Evolutionary conservation across 164 flowering plant species (phyloP).

Genomic region (Vitis cinerea): DNA sequence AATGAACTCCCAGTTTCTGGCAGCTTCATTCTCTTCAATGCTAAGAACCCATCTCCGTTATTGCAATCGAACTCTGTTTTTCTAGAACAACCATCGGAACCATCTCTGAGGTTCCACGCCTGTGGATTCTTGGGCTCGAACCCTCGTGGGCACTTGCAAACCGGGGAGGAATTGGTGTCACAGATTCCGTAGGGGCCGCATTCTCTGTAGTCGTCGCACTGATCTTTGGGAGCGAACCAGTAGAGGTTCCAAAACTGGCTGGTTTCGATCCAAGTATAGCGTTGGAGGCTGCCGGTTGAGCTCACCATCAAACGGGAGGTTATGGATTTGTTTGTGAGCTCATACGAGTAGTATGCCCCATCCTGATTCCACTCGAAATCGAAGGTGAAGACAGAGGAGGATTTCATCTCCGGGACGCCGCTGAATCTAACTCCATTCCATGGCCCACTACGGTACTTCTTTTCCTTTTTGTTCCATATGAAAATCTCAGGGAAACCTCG

Average conservation of each 20-base stretch:
- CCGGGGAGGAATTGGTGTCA: slow-evolving; percentile 30
- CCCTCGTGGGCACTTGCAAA: slow-evolving; percentile 41
- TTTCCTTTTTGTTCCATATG: background rate
- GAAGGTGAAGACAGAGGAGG: slow-evolving; percentile 24
- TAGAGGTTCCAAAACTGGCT: slow-evolving; percentile 22
- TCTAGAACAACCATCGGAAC: slow-evolving; percentile 47
- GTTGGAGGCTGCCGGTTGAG: slow-evolving; percentile 22
- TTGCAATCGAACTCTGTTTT: slow-evolving; percentile 21
- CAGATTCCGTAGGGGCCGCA: slow-evolving; percentile 50
- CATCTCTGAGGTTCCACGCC: slow-evolving; percentile 36
- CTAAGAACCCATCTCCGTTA: slow-evolving; percentile 25
- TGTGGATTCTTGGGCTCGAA: slow-evolving; percentile 30
- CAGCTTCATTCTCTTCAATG: slow-evolving; percentile 25
- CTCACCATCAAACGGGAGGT: slow-evolving; percentile 37
- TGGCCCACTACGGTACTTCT: slow-evolving; percentile 46
- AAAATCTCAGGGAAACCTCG: slow-evolving; percentile 35
- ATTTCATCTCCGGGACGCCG: slow-evolving; percentile 54
- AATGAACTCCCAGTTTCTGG: slow-evolving; percentile 20
- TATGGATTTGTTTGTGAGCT: slow-evolving; percentile 6
- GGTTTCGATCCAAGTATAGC: slow-evolving; percentile 24
- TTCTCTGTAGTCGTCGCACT: slow-evolving; percentile 37
- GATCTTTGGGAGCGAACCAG: slow-evolving; percentile 39
- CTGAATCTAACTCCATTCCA: slow-evolving; percentile 61
- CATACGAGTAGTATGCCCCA: slow-evolving; percentile 37
- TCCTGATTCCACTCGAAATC: slow-evolving; percentile 15